A percentile compares a stretch with the other conserved stretches of the same genome.
Evolutionary conservation across 768 basidiomycete genomes (phyloP).

Genomic region (Panaeolus cyanescens): DNA sequence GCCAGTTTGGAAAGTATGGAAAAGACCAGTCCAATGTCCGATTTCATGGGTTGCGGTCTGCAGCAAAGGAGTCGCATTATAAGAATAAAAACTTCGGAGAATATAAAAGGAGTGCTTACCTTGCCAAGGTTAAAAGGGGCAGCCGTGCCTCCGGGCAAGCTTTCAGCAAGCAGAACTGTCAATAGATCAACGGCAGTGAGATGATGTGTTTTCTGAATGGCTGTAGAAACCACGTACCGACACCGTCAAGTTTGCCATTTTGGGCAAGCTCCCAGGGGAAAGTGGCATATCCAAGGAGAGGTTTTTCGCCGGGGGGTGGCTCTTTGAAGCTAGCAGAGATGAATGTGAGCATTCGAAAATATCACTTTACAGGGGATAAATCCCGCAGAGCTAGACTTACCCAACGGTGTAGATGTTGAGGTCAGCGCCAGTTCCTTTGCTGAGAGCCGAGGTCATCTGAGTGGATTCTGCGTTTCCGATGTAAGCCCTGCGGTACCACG

Average conservation of each 20-base stretch:
- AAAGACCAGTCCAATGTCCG: slow-evolving; percentile 50
- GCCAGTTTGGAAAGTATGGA: slow-evolving; percentile 45
- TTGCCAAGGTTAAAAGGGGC: slow-evolving; percentile 30
- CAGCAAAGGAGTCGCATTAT: slow-evolving; percentile 4
- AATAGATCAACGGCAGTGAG: background rate
- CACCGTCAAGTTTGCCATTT: slow-evolving; percentile 39
- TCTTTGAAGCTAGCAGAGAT: background rate
- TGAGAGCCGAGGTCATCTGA: slow-evolving; percentile 14
- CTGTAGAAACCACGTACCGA: too few species aligned
- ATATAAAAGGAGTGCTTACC: background rate
- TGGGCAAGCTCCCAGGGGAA: slow-evolving; percentile 36
- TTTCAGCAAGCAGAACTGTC: slow-evolving; percentile 26
- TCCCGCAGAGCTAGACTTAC: slow-evolving; percentile 13
- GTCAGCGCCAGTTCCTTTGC: slow-evolving; percentile 8
- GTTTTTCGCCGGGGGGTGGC: slow-evolving; percentile 16
- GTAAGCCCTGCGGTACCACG: background rate
- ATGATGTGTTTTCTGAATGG: background rate
- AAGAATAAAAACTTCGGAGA: background rate
- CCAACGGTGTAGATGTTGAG: slow-evolving; percentile 28
- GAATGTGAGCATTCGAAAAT: background rate
- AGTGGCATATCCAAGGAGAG: slow-evolving; percentile 45
- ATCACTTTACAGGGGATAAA: too few species aligned
- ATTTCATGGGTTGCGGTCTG: slow-evolving; percentile 46
- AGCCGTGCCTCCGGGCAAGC: slow-evolving; percentile 33
- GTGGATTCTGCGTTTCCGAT: background rate